Conservation (phyloP, 805 yeast species). For the Hanseniaspora thailandica region DNA sequence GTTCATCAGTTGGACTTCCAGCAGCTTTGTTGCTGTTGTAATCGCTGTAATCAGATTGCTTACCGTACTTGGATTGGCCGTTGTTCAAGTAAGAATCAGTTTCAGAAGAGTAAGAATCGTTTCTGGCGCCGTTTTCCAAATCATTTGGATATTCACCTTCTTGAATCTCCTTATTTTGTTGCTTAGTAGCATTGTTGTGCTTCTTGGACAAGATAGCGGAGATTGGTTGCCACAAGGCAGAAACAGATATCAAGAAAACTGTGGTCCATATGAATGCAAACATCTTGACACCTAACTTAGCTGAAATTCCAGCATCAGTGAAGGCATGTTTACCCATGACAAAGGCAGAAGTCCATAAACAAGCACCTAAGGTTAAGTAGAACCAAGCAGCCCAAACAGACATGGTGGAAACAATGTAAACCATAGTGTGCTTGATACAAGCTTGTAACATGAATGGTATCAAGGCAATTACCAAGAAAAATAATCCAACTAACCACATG, state of each 20-base stretch:
- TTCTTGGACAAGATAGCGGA: constrained; percentile 8
- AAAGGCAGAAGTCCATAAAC: constrained; percentile 44
- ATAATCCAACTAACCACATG: constrained; percentile 46
- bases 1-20: background rate
- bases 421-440: constrained; percentile 20
- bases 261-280: constrained; percentile 58
- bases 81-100: constrained; percentile 4
- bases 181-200: constrained; percentile 19
- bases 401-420: constrained; percentile 12
- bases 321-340: constrained; percentile 43
- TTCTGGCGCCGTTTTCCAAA: background rate
- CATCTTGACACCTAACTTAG: constrained; percentile 38
- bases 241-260: constrained; percentile 22
- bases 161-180: constrained; percentile 32
- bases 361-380: constrained; percentile 37
- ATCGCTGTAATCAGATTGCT: constrained; percentile 1
- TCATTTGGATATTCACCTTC: background rate
- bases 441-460: constrained; percentile 26
- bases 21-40: background rate
- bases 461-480: constrained; percentile 41
- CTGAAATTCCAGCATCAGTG: constrained; percentile 31
- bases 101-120: background rate
- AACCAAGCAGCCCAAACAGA: constrained; percentile 31
- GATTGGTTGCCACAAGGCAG: constrained; percentile 13
- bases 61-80: background rate